A percentile compares a stretch with the other conserved stretches of the same genome.
Evolutionary conservation across 1,284 basidiomycete genomes (phyloP).

Genomic region (Ganoderma lucidum): DNA sequence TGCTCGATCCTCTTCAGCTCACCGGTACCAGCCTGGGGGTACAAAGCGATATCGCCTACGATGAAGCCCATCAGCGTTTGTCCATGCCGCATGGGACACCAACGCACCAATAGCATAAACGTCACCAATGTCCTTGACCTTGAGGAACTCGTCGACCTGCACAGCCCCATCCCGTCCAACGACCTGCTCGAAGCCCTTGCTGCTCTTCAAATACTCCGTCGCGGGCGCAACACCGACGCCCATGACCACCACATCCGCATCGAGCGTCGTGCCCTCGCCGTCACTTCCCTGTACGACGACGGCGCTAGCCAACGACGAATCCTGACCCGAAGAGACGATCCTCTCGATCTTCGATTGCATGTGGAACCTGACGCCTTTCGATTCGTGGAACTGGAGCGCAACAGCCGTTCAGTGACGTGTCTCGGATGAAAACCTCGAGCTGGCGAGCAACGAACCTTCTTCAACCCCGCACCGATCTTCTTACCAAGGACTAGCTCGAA

Average conservation of each 20-base stretch:
- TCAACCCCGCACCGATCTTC: slow-evolving; percentile 81
- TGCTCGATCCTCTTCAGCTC: slow-evolving; percentile 81
- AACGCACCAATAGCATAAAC: slow-evolving; percentile 84
- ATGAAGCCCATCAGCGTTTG: background rate
- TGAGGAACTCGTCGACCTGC: slow-evolving; percentile 82
- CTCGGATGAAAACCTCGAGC: background rate
- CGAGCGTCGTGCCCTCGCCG: slow-evolving; percentile 62
- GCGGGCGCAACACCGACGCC: slow-evolving; percentile 91
- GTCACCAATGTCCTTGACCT: slow-evolving; percentile 66
- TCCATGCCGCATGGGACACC: background rate
- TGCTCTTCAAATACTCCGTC: slow-evolving; percentile 82
- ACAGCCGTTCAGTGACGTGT: background rate
- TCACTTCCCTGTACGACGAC: slow-evolving; percentile 59
- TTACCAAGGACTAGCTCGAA: slow-evolving; percentile 86
- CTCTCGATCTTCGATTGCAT: slow-evolving; percentile 80
- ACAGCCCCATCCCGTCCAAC: slow-evolving; percentile 86
- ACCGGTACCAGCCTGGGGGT: slow-evolving; percentile 68
- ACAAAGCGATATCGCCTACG: slow-evolving; percentile 84
- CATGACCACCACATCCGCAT: slow-evolving; percentile 87
- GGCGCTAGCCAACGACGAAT: slow-evolving; percentile 60
- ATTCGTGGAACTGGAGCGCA: slow-evolving; percentile 70
- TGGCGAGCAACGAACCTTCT: slow-evolving; percentile 62
- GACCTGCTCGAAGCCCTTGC: slow-evolving; percentile 59
- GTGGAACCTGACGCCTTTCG: slow-evolving; percentile 86
- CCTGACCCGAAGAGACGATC: slow-evolving; percentile 66